These are phyloP conservation scores for Ustilago trichophora DNA, from an alignment of 1,284 basidiomycete genomes.

Conservation along the genomic window DNA sequence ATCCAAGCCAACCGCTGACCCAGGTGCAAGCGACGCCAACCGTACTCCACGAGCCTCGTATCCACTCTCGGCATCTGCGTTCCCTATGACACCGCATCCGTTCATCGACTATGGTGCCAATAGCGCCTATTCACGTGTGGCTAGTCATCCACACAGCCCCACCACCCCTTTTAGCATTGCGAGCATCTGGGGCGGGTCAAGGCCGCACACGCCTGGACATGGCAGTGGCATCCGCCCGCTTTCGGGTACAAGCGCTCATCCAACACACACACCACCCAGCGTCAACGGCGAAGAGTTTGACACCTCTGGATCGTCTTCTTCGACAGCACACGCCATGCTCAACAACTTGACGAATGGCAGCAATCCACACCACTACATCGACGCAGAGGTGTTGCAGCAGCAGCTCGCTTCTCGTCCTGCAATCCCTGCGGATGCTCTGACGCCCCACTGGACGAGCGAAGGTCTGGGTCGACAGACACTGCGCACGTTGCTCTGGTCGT, in stretches of 20 bases:
- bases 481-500: constrained; percentile 52
- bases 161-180: constrained; percentile 54
- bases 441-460: constrained; percentile 59
- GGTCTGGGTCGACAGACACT: constrained; percentile 58
- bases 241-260: constrained; percentile 23
- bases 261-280: constrained; percentile 48
- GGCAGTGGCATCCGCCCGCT: constrained; percentile 40
- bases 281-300: constrained; percentile 57
- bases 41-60: constrained; percentile 38
- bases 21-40: constrained; percentile 29
- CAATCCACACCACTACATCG: constrained; percentile 32
- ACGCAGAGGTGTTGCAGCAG: constrained; percentile 41
- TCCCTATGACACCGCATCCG: constrained; percentile 60
- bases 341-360: constrained; percentile 24
- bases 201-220: constrained; percentile 56
- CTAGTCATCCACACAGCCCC: constrained; percentile 49
- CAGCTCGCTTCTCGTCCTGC: constrained; percentile 36
- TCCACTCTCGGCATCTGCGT: constrained; percentile 26
- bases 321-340: constrained; percentile 5
- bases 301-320: neutral
- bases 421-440: constrained; percentile 56
- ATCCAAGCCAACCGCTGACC: constrained; percentile 14
- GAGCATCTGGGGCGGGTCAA: constrained; percentile 50
- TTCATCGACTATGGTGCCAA: constrained; percentile 56
- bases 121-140: constrained; percentile 42